These are phyloP conservation scores for Penicillium bialowiezense DNA, from an alignment of 495 filamentous ascomycete genomes.

Conservation along the genomic window DNA sequence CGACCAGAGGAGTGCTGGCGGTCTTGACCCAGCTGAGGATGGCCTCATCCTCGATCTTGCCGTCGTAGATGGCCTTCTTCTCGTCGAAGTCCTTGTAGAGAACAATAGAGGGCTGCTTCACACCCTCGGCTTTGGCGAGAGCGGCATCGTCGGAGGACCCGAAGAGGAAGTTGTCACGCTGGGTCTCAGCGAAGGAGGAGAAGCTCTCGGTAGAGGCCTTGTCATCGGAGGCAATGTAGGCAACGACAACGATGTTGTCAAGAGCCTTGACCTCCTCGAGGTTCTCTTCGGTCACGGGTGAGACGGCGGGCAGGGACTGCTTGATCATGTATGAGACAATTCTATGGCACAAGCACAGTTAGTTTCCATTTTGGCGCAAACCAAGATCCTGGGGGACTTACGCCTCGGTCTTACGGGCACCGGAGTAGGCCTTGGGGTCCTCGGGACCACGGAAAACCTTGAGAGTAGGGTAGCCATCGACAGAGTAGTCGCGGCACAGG, in stretches of 20 bases:
- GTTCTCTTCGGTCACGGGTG: constrained; percentile 70
- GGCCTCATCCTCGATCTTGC: constrained; percentile 70
- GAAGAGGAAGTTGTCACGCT: constrained; percentile 90
- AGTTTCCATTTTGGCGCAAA: constrained; percentile 11
- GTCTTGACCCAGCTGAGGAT: constrained; percentile 82
- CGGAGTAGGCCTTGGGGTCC: constrained; percentile 76
- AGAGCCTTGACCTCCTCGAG: constrained; percentile 95
- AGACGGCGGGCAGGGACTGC: constrained; percentile 93
- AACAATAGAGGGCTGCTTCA: constrained; percentile 80
- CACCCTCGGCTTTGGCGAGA: constrained; percentile 86
- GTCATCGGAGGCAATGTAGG: constrained; percentile 80
- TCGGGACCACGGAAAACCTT: constrained; percentile 98
- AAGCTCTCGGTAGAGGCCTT: constrained; percentile 82
- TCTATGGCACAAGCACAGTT: constrained; percentile 40
- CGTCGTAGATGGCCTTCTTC: constrained; percentile 81
- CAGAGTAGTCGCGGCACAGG: constrained; percentile 83
- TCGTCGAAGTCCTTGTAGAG: constrained; percentile 99
- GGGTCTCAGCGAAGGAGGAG: constrained; percentile 72
- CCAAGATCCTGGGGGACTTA: constrained; percentile 44
- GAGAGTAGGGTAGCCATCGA: constrained; percentile 96
- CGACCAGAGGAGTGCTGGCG: constrained; percentile 84
- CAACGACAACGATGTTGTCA: constrained; percentile 94
- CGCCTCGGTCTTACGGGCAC: constrained; percentile 87
- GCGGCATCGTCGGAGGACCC: constrained; percentile 77
- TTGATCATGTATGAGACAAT: constrained; percentile 99